A percentile compares a stretch with the other conserved stretches of the same genome.
phyloP scores from a whole-genome alignment of 2,329 filamentous ascomycete genomes.

The Scedosporium aurantiacum region DNA sequence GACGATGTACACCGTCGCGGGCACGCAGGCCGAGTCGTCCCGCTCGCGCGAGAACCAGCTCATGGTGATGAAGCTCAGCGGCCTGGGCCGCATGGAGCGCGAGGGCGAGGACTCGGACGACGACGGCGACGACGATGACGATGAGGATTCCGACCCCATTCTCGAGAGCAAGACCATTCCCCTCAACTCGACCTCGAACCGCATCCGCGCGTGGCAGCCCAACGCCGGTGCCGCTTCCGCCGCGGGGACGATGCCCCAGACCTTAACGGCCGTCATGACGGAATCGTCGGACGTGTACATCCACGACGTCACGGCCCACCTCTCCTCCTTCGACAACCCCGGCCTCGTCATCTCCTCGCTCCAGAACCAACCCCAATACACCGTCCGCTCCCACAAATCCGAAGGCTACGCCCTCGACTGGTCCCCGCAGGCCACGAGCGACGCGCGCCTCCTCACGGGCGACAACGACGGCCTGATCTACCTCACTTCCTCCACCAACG shows the following conservation, averaged over 20 bases:
- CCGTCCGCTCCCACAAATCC: constrained; percentile 78
- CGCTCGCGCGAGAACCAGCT: constrained; percentile 80
- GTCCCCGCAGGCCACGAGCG: constrained; percentile 48
- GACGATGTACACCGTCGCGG: constrained; percentile 88
- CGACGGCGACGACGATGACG: constrained; percentile 57
- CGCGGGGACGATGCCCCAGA: constrained; percentile 59
- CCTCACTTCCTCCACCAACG: constrained; percentile 73
- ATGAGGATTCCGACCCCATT: constrained; percentile 75
- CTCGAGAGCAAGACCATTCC: constrained; percentile 88
- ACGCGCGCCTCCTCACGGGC: constrained; percentile 78
- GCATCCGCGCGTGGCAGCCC: constrained; percentile 82
- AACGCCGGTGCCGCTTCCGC: constrained; percentile 33
- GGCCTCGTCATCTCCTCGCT: constrained; percentile 68
- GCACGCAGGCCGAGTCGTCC: constrained; percentile 75
- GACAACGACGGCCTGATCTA: constrained; percentile 88
- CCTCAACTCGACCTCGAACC: constrained; percentile 79
- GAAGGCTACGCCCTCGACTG: constrained; percentile 98
- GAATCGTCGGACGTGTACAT: constrained; percentile 83
- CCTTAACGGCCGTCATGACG: constrained; percentile 82
- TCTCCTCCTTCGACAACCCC: constrained; percentile 80
- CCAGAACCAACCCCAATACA: constrained; percentile 80
- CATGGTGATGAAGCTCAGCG: constrained; percentile 93
- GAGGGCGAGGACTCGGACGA: constrained; percentile 54
- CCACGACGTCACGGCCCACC: constrained; percentile 85
- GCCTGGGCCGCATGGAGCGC: constrained; percentile 76